Evolutionary conservation across 306 rosid species (phyloP), one percentile per base, ranked within the genome.

Genomic region (Lablab purpureus): DNA sequence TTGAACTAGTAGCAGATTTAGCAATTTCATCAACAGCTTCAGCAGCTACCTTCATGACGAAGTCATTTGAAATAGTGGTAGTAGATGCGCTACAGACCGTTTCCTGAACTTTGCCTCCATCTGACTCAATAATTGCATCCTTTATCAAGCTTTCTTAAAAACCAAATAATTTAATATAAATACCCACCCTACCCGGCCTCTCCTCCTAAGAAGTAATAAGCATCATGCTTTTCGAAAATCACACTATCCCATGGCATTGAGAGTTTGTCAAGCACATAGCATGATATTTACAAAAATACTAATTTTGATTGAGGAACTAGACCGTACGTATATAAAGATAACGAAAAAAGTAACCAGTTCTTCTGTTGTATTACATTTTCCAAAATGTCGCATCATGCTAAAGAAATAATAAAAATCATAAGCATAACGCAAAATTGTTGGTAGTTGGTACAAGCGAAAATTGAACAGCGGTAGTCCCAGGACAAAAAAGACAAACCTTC

Each of bases 401-500:
- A 45, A 64, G 49, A 71, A 80, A 76, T 10, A 30, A 54, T 45
- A 50, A 12, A 59, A 46, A 45, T 66, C 32, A 46, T 11, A 40
- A 68, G 18, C 40, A 37, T 25, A 54, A 50, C 0, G 21, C 13
- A 23, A 60, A 64, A 19, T 67, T 49, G 45, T 70, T 30, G 32
- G 13, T 28, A 50, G 45, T 70, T 40, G 32, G 7, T 28, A 50
- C 78, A 17, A 28, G 54, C 73, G 50, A 12, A 67, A 67, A 59
- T 46, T 25, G 52, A 41, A 28, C 18, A 36, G 37, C 41, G 19
- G 40, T 30, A 62, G 41, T 67, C 19, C 19, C 3, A 19, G 6
- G 52, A 73, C 1, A 58, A 70, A 68, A 64, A 7, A 40, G 49
- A 81, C 87, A 37, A 75, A 91, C 97, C 99, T 80, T 89, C 83